phyloP scores from a whole-genome alignment of 257 asterid species.

The Salvia miltiorrhiza region DNA sequence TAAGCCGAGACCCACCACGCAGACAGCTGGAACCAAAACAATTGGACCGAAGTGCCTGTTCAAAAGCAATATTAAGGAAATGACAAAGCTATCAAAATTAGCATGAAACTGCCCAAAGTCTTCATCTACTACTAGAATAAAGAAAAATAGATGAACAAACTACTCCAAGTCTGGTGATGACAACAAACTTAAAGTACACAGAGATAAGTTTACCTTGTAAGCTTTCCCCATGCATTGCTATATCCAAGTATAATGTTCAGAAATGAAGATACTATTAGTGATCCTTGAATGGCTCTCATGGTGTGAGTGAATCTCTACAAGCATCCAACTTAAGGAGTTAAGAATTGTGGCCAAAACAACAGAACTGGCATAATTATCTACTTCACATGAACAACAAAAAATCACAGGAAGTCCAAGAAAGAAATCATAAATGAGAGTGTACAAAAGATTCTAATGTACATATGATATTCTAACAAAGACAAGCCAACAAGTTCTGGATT shows the following conservation, averaged over 20 bases:
- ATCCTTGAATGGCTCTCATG: slow-evolving; percentile 93
- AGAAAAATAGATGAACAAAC: neutral
- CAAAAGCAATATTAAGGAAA: neutral
- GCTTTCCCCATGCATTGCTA: slow-evolving; percentile 76
- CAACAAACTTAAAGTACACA: neutral
- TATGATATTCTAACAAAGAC: neutral
- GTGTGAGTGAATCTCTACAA: slow-evolving; percentile 85
- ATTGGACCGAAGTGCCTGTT: slow-evolving; percentile 76
- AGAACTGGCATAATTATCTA: neutral
- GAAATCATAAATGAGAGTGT: slow-evolving; percentile 6
- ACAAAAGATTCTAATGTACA: neutral
- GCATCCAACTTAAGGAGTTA: slow-evolving; percentile 25
- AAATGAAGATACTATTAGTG: slow-evolving; percentile 84
- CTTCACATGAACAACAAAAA: neutral
- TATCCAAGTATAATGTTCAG: slow-evolving; percentile 78
- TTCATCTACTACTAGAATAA: neutral
- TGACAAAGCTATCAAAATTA: neutral
- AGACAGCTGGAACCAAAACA: slow-evolving; percentile 76
- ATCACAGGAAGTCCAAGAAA: neutral
- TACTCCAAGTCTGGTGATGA: neutral
- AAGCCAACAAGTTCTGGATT: neutral
- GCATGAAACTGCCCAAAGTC: neutral
- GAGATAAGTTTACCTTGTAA: slow-evolving; percentile 61
- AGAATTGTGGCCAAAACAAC: slow-evolving; percentile 6
- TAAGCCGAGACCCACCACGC: slow-evolving; percentile 88